Percentiles rank a stretch among this genome's conserved stretches.
These are phyloP conservation scores for Biscogniauxia marginata DNA, from an alignment of 2,329 filamentous ascomycete species.

Conservation along the genomic window DNA sequence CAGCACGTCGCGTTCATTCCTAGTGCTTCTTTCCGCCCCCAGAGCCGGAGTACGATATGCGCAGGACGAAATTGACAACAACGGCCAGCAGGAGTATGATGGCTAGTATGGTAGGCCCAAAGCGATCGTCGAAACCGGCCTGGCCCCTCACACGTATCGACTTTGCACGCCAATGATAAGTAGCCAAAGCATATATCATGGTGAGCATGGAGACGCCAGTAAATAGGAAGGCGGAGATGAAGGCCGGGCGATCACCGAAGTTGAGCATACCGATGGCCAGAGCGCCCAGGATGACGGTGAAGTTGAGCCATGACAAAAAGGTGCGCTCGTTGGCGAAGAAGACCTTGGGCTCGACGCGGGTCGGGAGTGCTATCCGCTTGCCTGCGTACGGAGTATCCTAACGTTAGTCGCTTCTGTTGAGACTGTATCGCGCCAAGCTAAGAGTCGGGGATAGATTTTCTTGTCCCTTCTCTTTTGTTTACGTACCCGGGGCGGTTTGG, in stretches of 20 bases:
- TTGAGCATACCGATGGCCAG: conserved; percentile 96
- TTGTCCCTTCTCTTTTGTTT: conserved; percentile 5
- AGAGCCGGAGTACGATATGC: conserved; percentile 53
- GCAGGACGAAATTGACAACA: conserved; percentile 92
- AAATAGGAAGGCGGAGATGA: conserved; percentile 91
- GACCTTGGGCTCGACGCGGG: conserved; percentile 97
- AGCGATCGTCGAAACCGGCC: conserved; percentile 93
- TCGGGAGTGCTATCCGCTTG: conserved; percentile 97
- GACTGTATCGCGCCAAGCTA: not conserved
- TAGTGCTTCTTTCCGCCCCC: conserved; percentile 36
- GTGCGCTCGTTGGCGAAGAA: conserved; percentile 99
- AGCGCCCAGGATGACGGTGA: conserved; percentile 96
- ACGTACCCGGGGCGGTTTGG: conserved; percentile 81
- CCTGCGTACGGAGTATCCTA: conserved; percentile 50
- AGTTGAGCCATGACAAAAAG: conserved; percentile 99
- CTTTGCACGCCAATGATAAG: conserved; percentile 95
- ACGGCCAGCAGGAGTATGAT: conserved; percentile 84
- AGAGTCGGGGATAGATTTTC: not conserved
- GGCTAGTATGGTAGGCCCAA: conserved; percentile 87
- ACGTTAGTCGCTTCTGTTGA: conserved; percentile 5
- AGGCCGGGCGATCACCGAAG: conserved; percentile 92
- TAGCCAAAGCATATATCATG: conserved; percentile 92
- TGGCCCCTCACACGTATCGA: conserved; percentile 89
- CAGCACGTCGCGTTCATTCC: not conserved
- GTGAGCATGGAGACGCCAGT: conserved; percentile 91